A percentile compares a stretch with the other conserved stretches of the same genome.
Conservation (phyloP, 331 rosid genomes). For the Acacia concinna region DNA sequence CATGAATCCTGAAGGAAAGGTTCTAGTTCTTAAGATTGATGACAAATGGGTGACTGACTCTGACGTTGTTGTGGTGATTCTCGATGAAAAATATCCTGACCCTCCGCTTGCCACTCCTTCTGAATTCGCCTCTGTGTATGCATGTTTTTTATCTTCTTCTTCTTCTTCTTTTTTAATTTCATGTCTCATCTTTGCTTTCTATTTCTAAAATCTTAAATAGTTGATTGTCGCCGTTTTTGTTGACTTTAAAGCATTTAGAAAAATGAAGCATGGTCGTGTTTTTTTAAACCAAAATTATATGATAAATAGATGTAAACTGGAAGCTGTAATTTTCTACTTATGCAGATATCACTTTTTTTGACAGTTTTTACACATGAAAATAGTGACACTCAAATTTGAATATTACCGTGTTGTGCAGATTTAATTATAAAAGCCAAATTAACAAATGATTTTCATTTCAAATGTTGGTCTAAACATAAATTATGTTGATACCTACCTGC, state of each 20-base stretch:
- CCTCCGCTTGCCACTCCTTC: constrained; percentile 63
- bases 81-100: constrained; percentile 74
- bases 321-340: neutral
- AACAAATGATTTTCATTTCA: neutral
- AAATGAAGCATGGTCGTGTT: neutral
- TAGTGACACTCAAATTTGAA: neutral
- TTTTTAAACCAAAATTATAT: neutral
- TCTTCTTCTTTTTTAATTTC: neutral
- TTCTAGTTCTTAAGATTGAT: constrained; percentile 69
- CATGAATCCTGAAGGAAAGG: constrained; percentile 82
- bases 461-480: neutral
- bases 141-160: constrained; percentile 13
- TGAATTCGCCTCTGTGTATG: constrained; percentile 70
- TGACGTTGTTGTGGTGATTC: constrained; percentile 68
- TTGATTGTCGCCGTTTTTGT: neutral
- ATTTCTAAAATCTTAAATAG: neutral
- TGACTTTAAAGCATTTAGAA: neutral
- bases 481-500: no score
- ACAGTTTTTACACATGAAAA: neutral
- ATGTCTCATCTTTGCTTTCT: neutral
- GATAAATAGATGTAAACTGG: neutral
- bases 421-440: neutral
- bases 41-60: constrained; percentile 89
- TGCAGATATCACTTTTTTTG: neutral
- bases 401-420: neutral